A percentile compares a stretch with the other conserved stretches of the same genome.
Conservation (phyloP, 441 rosid species). For the Codiaeum variegatum region DNA sequence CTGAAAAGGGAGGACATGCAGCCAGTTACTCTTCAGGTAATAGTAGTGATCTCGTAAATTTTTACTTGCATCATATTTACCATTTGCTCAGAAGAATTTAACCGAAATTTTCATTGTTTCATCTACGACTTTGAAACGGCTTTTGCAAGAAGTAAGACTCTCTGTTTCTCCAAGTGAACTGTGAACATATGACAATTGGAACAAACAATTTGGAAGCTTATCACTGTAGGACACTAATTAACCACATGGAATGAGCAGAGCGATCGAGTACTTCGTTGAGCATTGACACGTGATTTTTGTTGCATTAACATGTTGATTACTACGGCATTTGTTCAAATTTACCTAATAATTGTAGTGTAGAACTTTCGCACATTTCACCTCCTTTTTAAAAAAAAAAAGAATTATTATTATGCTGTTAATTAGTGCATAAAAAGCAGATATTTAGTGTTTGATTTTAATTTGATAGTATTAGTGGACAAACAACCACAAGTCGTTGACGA, state of each 20-base stretch:
- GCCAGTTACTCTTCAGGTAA: conserved; percentile 73
- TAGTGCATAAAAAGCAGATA: background rate
- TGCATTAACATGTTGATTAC: no score
- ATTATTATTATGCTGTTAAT: background rate
- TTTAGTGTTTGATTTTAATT: background rate
- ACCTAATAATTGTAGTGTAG: background rate
- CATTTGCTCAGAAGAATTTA: background rate
- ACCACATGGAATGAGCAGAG: background rate
- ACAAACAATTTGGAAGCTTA: conserved; percentile 87
- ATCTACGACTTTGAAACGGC: conserved; percentile 72
- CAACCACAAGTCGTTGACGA: background rate
- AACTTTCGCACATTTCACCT: background rate
- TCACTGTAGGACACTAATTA: conserved; percentile 29
- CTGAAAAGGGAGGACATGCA: conserved; percentile 85
- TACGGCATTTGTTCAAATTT: background rate
- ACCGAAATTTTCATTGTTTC: background rate
- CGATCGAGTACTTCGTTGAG: background rate
- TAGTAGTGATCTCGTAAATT: background rate
- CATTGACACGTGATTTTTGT: no score
- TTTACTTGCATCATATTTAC: background rate
- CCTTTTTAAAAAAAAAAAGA: background rate
- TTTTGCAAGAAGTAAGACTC: conserved; percentile 80
- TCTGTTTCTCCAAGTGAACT: conserved; percentile 81
- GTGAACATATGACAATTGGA: conserved; percentile 74
- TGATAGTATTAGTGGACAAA: background rate